Base-by-base conservation (phyloP, 2,329 filamentous ascomycete genomes). In the Teratosphaeriaceae sp. region DNA sequence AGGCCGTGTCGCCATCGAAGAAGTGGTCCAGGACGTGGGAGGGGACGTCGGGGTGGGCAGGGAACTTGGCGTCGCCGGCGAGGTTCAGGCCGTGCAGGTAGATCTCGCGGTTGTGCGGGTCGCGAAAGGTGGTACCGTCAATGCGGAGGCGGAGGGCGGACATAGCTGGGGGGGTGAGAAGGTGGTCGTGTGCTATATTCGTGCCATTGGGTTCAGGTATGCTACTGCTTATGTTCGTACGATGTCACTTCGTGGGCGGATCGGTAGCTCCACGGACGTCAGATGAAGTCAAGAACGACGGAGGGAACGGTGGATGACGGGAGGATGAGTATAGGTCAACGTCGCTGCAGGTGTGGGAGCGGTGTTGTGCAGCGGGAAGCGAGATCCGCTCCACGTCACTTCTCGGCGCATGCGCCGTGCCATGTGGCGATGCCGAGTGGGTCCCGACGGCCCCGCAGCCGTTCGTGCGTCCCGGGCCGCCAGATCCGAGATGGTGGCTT, bases 21-120 rank as follows among this genome's bases (percentile, higher is more conserved):
- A 98, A 98, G 55, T 80, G 72, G 12, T 88, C 76, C 23, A 73
- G 64, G 9, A 86, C 65, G 60, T 96, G 85, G 0, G 92, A 95
- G 4, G 88, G 88, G 42, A 85, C 73, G 51, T 94, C 73, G 13
- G 92, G 92, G 26, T 74, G 74, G 60, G 83, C 87, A 22, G 92
- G 92, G 45, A 87, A 83, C 69, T 98, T 98, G 58, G 85, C 81
- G 61, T 97, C 90, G 50, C 80, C 88, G 27, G 89, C 88, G 49
- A 94, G 78, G 61, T 98, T 98, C 71, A 98, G 95, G 51, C 92
- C 92, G 51, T 92, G 82, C 34, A 98, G 74, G 2, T 87, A 84
- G 44, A 98, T 79, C 66, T 97, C 85, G 48, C 92, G 83, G 52
- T 88, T 84, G 51, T 88, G 70, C 12, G 72, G 63, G 63, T 98